A percentile compares a stretch with the other conserved stretches of the same genome.
These are phyloP conservation scores for Lichtheimia corymbifera DNA, from an alignment of 371 early-diverging fungal species.

Conservation along the genomic window DNA sequence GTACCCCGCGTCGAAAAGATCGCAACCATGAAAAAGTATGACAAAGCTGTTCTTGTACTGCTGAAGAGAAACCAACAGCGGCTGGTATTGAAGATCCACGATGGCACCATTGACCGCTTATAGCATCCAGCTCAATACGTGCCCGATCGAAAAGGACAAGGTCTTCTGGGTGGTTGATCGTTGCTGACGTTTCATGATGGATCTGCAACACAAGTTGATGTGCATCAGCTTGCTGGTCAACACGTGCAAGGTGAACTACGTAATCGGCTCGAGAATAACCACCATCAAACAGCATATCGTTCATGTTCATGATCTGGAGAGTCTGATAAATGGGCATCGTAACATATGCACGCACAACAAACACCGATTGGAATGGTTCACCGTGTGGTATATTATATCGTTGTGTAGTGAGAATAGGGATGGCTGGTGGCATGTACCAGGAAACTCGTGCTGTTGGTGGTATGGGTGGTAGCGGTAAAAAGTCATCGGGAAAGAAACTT, in stretches of 20 bases:
- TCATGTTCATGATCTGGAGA: not conserved
- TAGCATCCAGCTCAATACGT: too few species aligned
- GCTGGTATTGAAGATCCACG: too few species aligned
- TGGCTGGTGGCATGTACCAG: too few species aligned
- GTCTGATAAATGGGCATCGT: not conserved
- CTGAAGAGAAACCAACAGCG: too few species aligned
- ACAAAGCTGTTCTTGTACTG: too few species aligned
- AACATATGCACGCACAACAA: not conserved
- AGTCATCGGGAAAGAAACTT: not conserved
- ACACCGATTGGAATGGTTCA: not conserved
- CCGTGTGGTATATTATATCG: not conserved
- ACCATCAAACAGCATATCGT: not conserved
- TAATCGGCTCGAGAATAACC: not conserved
- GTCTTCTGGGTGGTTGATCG: not conserved
- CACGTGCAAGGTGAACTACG: not conserved
- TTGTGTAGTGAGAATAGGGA: not conserved
- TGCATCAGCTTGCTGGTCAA: not conserved
- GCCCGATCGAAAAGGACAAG: too few species aligned
- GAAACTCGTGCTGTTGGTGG: not conserved
- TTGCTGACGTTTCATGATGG: not conserved
- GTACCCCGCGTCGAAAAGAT: too few species aligned
- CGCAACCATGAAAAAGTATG: too few species aligned
- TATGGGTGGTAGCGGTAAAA: not conserved
- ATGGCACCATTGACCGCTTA: too few species aligned
- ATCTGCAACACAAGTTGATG: not conserved